phyloP scores from a whole-genome alignment of 202 grass and related monocot genomes.

The Zizania palustris region DNA sequence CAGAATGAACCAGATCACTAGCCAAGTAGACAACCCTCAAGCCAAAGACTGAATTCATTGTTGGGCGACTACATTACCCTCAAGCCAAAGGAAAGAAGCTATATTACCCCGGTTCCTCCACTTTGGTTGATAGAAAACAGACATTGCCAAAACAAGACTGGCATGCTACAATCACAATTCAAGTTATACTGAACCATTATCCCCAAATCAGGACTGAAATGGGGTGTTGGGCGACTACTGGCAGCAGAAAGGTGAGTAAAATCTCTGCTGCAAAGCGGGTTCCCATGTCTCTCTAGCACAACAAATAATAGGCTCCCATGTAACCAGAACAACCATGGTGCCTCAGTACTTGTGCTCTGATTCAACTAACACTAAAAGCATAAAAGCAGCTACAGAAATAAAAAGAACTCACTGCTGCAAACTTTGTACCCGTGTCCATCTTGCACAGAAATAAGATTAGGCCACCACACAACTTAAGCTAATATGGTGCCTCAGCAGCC shows the following conservation, averaged over 20 bases:
- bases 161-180: neutral
- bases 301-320: constrained; percentile 26
- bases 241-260: constrained; percentile 33
- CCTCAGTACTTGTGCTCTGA: constrained; percentile 53
- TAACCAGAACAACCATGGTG: constrained; percentile 18
- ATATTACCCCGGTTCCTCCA: neutral
- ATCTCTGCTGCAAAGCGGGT: constrained; percentile 50
- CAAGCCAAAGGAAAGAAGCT: neutral
- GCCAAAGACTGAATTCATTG: no score
- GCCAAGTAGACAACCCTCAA: no score
- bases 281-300: constrained; percentile 50
- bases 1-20: no score
- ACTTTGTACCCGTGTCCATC: constrained; percentile 22
- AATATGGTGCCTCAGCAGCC: neutral
- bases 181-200: neutral
- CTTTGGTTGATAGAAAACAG: no score
- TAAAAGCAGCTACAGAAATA: neutral
- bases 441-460: constrained; percentile 29
- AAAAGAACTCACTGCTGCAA: constrained; percentile 30
- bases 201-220: neutral
- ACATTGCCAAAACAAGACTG: neutral
- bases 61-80: no score
- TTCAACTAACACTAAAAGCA: neutral
- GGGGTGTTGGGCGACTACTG: constrained; percentile 40
- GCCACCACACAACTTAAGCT: constrained; percentile 2